Evolutionary conservation across 345 rosid species (phyloP), one percentile per base, ranked within the genome.

Genomic region (Carallia brachiata): DNA sequence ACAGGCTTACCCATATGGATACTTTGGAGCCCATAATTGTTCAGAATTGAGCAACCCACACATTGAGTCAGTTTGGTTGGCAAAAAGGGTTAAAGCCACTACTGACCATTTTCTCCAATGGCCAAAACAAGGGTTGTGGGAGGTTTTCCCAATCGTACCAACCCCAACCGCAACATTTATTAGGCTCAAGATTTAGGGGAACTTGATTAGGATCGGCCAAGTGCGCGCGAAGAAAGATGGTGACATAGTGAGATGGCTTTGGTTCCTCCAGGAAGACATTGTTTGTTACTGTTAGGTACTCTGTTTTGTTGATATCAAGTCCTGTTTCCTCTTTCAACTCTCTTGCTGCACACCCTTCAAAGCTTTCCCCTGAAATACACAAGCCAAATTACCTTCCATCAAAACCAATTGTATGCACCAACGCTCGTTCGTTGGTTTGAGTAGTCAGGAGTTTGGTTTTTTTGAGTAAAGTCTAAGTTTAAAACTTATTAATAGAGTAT

Each of bases 321-420:
- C 95, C 97, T 0, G 98, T 87, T 68, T 94, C 98, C 63, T 94
- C 98, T 85, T 75, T 83, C 73, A 86, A 19, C 67, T 94, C 98
- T 39, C 98, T 87, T 2, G 74, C 88, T 2, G 78, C 96, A 40
- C 98, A 89, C 57, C 72, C 98, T 81, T 90, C 95, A 44, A 94
- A 94, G 82, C 89, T 87, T 81, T 88, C 98, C 0, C 98, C 96
- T 93, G 71, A 52, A 75, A 66, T 0, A 9, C 6, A 30, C 12
- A 2, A 40, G 0, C 16, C 50, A 13, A 12, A 10, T 12, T 23
- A 44, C 50, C 12, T 44, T 44, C 50, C 12, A 0, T 13, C 40
- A 37, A 37, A 37, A 5, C 50, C 4, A 40, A 10, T 8, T 40
- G 4, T 40, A 40, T 8, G 23, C 23, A 23, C 23, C 23, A 23